Conservation (phyloP, 805 yeast genomes). For the Pichia rugopelliculosa region DNA sequence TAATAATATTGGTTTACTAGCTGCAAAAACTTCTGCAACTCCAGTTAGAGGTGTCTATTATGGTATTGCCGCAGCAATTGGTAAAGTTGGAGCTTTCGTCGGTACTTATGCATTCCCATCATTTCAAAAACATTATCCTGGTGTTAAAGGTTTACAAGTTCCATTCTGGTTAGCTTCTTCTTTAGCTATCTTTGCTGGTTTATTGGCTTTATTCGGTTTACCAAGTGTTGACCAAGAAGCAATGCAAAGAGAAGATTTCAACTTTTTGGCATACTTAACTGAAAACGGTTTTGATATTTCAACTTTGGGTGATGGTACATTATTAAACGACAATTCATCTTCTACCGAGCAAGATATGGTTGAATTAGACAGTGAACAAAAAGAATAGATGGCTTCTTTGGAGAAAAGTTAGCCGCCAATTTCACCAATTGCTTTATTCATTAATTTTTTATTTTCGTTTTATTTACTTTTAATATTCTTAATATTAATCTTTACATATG, state of each 20-base stretch:
- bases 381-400: neutral
- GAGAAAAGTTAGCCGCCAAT: no score
- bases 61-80: constrained; percentile 85
- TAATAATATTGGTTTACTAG: constrained; percentile 81
- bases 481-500: no score
- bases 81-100: constrained; percentile 88
- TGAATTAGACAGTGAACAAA: neutral
- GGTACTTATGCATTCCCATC: constrained; percentile 87
- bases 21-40: constrained; percentile 80
- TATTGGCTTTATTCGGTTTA: constrained; percentile 59
- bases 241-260: constrained; percentile 67
- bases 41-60: constrained; percentile 87
- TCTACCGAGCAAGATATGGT: constrained; percentile 1
- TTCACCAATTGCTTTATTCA: no score
- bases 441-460: no score
- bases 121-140: constrained; percentile 55
- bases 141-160: constrained; percentile 57
- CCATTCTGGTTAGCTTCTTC: constrained; percentile 81
- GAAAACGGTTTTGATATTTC: constrained; percentile 64
- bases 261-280: constrained; percentile 59
- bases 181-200: constrained; percentile 64
- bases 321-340: constrained; percentile 6
- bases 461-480: no score
- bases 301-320: constrained; percentile 40
- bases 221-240: constrained; percentile 84